Evolutionary conservation across 495 filamentous ascomycete genomes (phyloP), one percentile per base, ranked within the genome.

Genomic region (Daldinia decipiens): DNA sequence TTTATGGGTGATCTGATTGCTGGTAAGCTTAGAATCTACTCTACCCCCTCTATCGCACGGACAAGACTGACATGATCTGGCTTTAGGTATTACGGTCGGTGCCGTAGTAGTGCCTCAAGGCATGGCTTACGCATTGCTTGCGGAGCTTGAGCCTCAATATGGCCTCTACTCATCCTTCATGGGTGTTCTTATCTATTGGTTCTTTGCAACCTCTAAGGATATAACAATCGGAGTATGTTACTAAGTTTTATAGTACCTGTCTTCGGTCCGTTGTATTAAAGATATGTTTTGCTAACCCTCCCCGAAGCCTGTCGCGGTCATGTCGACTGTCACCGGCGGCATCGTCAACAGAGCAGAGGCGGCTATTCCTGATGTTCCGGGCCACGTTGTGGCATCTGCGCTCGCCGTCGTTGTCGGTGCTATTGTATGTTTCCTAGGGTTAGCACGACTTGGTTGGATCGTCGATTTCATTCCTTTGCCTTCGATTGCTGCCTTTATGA

Each of bases 241-340:
- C 32, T 54, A 12, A 47, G 29, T 51, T 32, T 39, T 19, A 50
- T n/a, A 32, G 38, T 17, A 34, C n/a, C n/a, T n/a, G n/a, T 45
- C 15, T 34, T 39, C 15, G 13, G 8, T 17, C 5, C 4, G 50
- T 29, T 11, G 3, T 31, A 24, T 56, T 45, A 17, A n/a, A 40
- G 54, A 51, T 29, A 17, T 5, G 17, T 43, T 43, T 8, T 56
- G 29, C 57, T 68, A 38, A 66, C 55, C 57, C 39, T 36, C 36
- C 59, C 11, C 13, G 17, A 75, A 95, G 91, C 92, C 95, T 31
- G 94, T 98, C 38, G 95, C 95, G 34, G 95, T 98, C 63, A 92
- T 97, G 90, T 99, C 95, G 3, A 95, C 92, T 13, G 80, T 98
- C 51, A 90, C 90, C 3, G 95, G 95, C 40, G 88, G 90, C 45